phyloP scores from a whole-genome alignment of 1,284 basidiomycete species.

The Gomphus bonarii region DNA sequence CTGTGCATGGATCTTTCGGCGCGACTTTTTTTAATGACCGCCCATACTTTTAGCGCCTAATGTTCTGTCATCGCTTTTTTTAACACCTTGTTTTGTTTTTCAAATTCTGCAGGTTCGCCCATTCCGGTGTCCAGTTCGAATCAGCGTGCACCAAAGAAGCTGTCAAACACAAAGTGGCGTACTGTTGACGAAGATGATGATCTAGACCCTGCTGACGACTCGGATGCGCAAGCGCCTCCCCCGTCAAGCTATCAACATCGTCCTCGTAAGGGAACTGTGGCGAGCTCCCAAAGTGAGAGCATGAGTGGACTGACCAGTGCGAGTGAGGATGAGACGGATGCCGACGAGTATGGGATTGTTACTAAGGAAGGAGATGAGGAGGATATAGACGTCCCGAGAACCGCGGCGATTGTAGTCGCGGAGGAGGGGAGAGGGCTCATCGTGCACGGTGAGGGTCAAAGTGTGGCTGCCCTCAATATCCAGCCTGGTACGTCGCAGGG shows the following conservation, averaged over 20 bases:
- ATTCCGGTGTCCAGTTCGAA: not conserved
- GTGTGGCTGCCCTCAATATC: constrained; percentile 51
- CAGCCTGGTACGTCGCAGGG: constrained; percentile 41
- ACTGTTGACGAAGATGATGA: constrained; percentile 30
- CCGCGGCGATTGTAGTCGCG: constrained; percentile 64
- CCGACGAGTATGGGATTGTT: constrained; percentile 1
- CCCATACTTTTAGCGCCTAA: not conserved
- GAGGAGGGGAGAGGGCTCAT: constrained; percentile 76
- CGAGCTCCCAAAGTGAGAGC: constrained; percentile 51
- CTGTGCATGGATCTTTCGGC: not conserved
- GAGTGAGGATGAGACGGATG: constrained; percentile 56
- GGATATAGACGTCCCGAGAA: constrained; percentile 34
- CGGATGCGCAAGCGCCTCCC: constrained; percentile 8
- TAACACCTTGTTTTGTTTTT: not conserved
- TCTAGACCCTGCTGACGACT: constrained; percentile 25
- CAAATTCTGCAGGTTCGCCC: constrained; percentile 3
- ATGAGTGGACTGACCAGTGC: constrained; percentile 49
- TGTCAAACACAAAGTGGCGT: constrained; percentile 59
- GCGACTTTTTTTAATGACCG: not conserved
- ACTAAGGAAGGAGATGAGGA: not conserved
- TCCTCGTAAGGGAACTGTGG: constrained; percentile 57
- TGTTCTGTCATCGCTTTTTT: not conserved
- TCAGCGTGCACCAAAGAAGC: constrained; percentile 22
- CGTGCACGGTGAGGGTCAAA: constrained; percentile 53
- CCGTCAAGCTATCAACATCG: constrained; percentile 31